phyloP scores from a whole-genome alignment of 75 land plant species.

The Sequoiadendron giganteum region DNA sequence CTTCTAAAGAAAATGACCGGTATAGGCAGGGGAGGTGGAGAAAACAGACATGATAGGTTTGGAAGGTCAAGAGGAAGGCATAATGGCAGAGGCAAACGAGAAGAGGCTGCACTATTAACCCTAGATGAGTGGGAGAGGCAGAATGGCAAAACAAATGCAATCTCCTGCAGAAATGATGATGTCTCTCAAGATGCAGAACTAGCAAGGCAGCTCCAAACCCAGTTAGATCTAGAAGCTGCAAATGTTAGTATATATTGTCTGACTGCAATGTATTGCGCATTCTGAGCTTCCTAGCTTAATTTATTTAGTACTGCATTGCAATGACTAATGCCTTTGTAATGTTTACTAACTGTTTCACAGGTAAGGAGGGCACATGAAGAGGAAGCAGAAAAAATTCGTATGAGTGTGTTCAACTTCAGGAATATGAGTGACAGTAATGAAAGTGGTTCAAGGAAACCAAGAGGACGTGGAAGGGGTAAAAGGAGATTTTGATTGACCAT shows the following conservation, averaged over 20 bases:
- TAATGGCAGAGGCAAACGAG: constrained; percentile 36
- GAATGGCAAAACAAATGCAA: constrained; percentile 25
- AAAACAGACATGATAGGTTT: constrained; percentile 13
- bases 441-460: constrained; percentile 30
- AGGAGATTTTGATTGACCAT: constrained; percentile 20
- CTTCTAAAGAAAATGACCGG: constrained; percentile 60
- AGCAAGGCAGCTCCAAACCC: constrained; percentile 74
- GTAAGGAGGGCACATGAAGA: constrained; percentile 20
- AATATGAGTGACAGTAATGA: constrained; percentile 23
- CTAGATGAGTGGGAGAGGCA: constrained; percentile 82
- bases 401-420: constrained; percentile 80
- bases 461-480: constrained; percentile 62
- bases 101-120: constrained; percentile 56
- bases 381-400: constrained; percentile 62
- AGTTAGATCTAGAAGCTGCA: constrained; percentile 69
- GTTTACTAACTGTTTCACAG: constrained; percentile 21
- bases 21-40: constrained; percentile 17
- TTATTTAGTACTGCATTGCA: background rate
- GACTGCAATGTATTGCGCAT: background rate
- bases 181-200: constrained; percentile 65
- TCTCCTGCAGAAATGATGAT: constrained; percentile 5
- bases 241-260: constrained; percentile 16
- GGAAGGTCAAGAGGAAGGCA: constrained; percentile 43
- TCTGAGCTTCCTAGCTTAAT: background rate
- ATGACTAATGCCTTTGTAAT: background rate